A percentile compares a stretch with the other conserved stretches of the same genome.
phyloP scores from a whole-genome alignment of 2,329 filamentous ascomycete genomes.

The Clonostachys chloroleuca region DNA sequence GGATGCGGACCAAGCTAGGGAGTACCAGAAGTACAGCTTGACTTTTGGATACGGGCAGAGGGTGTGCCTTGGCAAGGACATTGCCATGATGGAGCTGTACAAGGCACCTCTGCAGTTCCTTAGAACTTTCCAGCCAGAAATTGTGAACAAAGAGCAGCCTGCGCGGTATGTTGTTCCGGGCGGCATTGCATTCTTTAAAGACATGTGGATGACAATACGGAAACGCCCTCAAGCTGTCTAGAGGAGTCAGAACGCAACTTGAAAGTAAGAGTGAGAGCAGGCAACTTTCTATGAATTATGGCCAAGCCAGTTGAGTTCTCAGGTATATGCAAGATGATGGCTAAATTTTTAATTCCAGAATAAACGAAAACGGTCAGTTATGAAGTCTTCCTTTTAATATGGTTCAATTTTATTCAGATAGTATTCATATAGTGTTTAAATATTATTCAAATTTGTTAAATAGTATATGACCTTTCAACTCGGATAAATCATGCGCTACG shows the following conservation, averaged over 20 bases:
- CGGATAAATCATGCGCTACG: no score
- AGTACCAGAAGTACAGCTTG: slow-evolving; percentile 41
- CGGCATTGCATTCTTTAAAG: slow-evolving; percentile 31
- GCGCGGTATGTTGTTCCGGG: slow-evolving; percentile 29
- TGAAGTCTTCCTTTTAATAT: no score
- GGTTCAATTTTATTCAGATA: no score
- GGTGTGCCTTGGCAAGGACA: slow-evolving; percentile 41
- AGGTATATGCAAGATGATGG: no score
- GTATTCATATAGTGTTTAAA: no score
- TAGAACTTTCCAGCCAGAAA: slow-evolving; percentile 24
- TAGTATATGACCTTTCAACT: no score
- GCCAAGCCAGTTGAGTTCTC: no score
- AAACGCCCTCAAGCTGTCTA: neutral
- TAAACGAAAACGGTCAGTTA: no score
- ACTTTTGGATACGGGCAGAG: slow-evolving; percentile 44
- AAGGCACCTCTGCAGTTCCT: slow-evolving; percentile 39
- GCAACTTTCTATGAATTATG: no score
- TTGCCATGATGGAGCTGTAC: slow-evolving; percentile 48
- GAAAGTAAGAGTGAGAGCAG: no score
- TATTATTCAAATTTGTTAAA: no score
- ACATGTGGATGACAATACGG: slow-evolving; percentile 29
- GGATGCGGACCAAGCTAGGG: slow-evolving; percentile 27
- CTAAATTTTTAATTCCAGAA: no score
- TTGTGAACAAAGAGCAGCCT: slow-evolving; percentile 15
- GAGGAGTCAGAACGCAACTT: neutral